Conservation (phyloP, 768 basidiomycete species). For the Leccinellum luteum region DNA sequence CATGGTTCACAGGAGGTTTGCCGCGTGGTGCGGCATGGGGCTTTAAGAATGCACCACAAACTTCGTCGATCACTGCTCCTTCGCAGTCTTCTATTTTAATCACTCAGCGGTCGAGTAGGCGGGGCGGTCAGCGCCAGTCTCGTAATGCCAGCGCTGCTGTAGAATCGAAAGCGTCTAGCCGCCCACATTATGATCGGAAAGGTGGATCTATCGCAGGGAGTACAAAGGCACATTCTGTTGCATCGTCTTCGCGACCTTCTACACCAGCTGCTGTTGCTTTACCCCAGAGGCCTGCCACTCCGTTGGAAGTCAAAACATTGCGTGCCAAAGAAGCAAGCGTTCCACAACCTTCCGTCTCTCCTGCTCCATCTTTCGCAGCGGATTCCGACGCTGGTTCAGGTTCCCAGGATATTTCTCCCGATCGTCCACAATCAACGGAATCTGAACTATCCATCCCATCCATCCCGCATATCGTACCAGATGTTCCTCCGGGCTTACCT, state of each 20-base stretch:
- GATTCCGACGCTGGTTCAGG: conserved; percentile 49
- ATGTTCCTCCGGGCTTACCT: conserved; percentile 47
- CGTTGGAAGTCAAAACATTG: conserved; percentile 39
- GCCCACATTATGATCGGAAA: conserved; percentile 46
- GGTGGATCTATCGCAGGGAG: conserved; percentile 29
- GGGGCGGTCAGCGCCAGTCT: conserved; percentile 47
- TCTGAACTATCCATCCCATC: conserved; percentile 36
- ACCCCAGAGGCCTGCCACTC: conserved; percentile 44
- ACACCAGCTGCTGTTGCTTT: conserved; percentile 44
- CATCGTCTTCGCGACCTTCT: conserved; percentile 55
- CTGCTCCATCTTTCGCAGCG: conserved; percentile 47
- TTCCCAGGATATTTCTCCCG: conserved; percentile 43
- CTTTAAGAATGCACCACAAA: conserved; percentile 37
- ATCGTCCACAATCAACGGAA: conserved; percentile 41
- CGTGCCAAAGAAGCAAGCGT: conserved; percentile 42
- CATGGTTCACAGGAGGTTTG: conserved; percentile 39
- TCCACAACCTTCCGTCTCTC: conserved; percentile 36
- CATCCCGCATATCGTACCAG: conserved; percentile 50
- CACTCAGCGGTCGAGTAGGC: conserved; percentile 40
- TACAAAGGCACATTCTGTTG: conserved; percentile 45
- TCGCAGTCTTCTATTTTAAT: conserved; percentile 22
- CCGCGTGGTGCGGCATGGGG: conserved; percentile 72
- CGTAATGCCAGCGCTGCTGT: conserved; percentile 36
- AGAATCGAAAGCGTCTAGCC: conserved; percentile 37
- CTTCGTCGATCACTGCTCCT: conserved; percentile 12